Evolutionary conservation across 805 yeast genomes (phyloP), one percentile per base, ranked within the genome.

Genomic region (Saccharomycopsis synnaedendra): DNA sequence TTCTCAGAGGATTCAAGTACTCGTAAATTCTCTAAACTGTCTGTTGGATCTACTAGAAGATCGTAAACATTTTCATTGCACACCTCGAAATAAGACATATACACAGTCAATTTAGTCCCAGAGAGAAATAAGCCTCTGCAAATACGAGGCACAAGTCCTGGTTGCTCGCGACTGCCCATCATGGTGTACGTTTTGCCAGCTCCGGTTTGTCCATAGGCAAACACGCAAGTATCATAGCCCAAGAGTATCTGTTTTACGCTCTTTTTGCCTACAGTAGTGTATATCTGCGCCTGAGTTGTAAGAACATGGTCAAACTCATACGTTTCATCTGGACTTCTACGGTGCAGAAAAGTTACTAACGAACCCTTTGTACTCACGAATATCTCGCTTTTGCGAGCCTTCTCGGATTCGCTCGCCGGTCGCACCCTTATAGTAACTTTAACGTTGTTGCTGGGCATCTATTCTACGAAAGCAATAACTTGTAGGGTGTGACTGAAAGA

Each of bases 181-280:
- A 85, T 85, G 1, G 95, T 86, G 62, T 75, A 80, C 0, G 94
- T 79, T 58, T 85, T 85, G 0, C 95, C 95, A 0, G 93, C 74
- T 1, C 85, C 89, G 0, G 95, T 86, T 60, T 86, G 95, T 4
- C 88, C 89, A 56, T 82, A 82, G 1, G 88, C 87, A 60, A 82
- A 77, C 1, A 82, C 78, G 58, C 86, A 82, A 2, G 84, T 81
- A 54, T 82, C 80, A 60, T 71, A 79, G 0, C 95, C 95, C 53
- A 74, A 75, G 45, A 83, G 60, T 3, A 85, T 69, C 66, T 78
- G 86, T 31, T 73, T 69, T 5, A 85, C 63, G 49, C 81, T 66
- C 39, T 77, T 80, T 7, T 69, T 67, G 0, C 89, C 94, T 11
- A 78, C 67, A 8, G 64, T 60, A 3, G 63, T 58, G 56, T 80